Conservation (phyloP, 805 yeast species). For the Schwanniomyces vanrijiae region DNA sequence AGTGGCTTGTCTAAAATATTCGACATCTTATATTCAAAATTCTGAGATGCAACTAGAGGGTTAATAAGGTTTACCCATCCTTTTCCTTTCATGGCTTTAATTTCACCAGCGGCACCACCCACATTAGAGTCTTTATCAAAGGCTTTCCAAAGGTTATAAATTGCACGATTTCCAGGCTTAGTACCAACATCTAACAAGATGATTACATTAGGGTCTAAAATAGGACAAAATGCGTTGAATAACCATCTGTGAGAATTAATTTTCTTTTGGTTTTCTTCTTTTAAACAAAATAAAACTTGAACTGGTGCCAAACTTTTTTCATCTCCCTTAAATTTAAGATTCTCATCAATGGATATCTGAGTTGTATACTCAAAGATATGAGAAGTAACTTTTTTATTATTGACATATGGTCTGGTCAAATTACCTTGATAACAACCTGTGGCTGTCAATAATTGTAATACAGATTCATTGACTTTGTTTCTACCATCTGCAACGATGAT, state of each 20-base stretch:
- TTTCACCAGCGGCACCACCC: slow-evolving; percentile 99
- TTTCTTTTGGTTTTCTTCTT: slow-evolving; percentile 89
- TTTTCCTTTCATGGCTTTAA: slow-evolving; percentile 91
- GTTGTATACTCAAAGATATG: slow-evolving; percentile 96
- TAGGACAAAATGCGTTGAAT: slow-evolving; percentile 91
- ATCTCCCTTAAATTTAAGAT: slow-evolving; percentile 84
- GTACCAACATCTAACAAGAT: slow-evolving; percentile 96
- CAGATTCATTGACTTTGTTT: slow-evolving; percentile 79
- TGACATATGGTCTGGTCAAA: slow-evolving; percentile 91
- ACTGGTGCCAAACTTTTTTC: slow-evolving; percentile 93
- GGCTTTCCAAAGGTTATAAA: slow-evolving; percentile 96
- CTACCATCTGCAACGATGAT: slow-evolving; percentile 93
- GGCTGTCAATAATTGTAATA: slow-evolving; percentile 84
- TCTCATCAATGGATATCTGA: slow-evolving; percentile 88
- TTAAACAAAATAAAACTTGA: slow-evolving; percentile 87
- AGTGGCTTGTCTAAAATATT: slow-evolving; percentile 92
- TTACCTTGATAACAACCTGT: slow-evolving; percentile 98
- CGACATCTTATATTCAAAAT: slow-evolving; percentile 96
- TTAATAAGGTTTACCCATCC: slow-evolving; percentile 78
- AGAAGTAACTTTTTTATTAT: slow-evolving; percentile 86
- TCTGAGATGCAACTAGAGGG: slow-evolving; percentile 94
- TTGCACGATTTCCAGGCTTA: slow-evolving; percentile 81
- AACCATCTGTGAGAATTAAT: slow-evolving; percentile 98
- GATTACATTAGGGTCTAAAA: slow-evolving; percentile 87
- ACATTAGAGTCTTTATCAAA: slow-evolving; percentile 95